Percentiles rank a stretch among this genome's conserved stretches.
phyloP scores from a whole-genome alignment of 805 yeast species.

The Candida bentonensis region DNA sequence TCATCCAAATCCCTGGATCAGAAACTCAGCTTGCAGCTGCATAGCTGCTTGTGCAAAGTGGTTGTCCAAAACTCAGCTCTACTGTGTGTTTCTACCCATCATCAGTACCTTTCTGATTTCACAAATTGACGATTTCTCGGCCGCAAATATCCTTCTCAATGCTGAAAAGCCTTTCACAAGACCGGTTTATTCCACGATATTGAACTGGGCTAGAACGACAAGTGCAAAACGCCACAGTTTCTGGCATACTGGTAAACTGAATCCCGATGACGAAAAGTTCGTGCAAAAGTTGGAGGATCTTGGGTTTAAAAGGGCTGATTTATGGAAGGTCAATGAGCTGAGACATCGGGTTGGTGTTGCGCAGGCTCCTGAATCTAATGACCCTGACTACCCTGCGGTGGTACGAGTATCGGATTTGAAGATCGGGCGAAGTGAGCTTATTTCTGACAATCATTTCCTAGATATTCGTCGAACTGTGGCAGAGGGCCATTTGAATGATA shows the following conservation, averaged over 20 bases:
- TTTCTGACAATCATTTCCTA: background rate
- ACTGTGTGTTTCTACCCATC: slow-evolving; percentile 72
- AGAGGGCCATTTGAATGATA: background rate
- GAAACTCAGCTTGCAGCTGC: slow-evolving; percentile 52
- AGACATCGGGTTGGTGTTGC: slow-evolving; percentile 27
- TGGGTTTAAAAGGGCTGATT: slow-evolving; percentile 59
- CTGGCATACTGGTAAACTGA: slow-evolving; percentile 40
- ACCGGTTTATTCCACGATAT: slow-evolving; percentile 45
- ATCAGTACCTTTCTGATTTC: slow-evolving; percentile 63
- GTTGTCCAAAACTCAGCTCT: slow-evolving; percentile 61
- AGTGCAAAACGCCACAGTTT: slow-evolving; percentile 56
- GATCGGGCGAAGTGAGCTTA: background rate
- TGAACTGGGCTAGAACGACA: slow-evolving; percentile 47
- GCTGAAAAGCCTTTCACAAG: slow-evolving; percentile 49
- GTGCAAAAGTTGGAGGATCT: slow-evolving; percentile 52
- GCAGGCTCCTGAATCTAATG: no score
- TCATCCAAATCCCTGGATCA: slow-evolving; percentile 80
- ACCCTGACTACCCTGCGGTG: background rate
- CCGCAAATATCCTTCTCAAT: slow-evolving; percentile 54
- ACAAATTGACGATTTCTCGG: slow-evolving; percentile 55
- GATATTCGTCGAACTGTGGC: background rate
- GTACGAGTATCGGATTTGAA: background rate
- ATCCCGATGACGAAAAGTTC: slow-evolving; percentile 31
- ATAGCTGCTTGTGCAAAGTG: slow-evolving; percentile 48
- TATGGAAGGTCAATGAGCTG: slow-evolving; percentile 71